These are phyloP conservation scores for Lecanoromycetidae sp. DNA, from an alignment of 2,329 filamentous ascomycete species.

Conservation along the genomic window DNA sequence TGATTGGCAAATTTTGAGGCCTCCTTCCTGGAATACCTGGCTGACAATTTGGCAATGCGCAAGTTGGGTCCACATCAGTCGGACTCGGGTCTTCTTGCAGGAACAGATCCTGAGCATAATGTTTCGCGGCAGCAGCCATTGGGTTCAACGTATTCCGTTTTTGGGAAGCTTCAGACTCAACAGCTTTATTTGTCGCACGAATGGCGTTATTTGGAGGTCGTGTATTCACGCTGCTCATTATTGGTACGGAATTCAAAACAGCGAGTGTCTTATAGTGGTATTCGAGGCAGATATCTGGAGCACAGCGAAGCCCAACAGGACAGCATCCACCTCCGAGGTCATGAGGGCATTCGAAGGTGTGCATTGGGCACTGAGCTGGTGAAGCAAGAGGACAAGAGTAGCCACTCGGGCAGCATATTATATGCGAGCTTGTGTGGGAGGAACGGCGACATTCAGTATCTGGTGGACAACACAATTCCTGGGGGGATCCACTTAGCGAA, in stretches of 20 bases:
- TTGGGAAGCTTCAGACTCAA: no score
- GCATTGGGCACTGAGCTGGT: not conserved
- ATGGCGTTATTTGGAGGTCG: not conserved
- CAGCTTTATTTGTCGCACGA: not conserved
- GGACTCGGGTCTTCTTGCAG: not conserved
- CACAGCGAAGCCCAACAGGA: not conserved
- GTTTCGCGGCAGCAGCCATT: no score
- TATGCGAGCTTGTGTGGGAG: constrained; percentile 2
- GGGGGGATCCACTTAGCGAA: not conserved
- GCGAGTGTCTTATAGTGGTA: constrained; percentile 7
- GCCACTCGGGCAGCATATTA: constrained; percentile 3
- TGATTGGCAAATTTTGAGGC: constrained; percentile 3
- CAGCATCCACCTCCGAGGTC: constrained; percentile 4
- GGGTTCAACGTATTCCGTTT: no score
- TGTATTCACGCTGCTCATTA: no score
- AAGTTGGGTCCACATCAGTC: not conserved
- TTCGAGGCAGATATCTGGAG: constrained; percentile 3
- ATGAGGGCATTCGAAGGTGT: constrained; percentile 3
- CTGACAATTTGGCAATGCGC: not conserved
- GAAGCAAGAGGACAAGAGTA: not conserved
- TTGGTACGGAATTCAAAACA: not conserved
- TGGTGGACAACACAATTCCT: constrained; percentile 9
- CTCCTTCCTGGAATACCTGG: not conserved
- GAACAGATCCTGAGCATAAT: not conserved
- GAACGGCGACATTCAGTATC: constrained; percentile 1